These are phyloP conservation scores for Carex cristatella DNA, from an alignment of 176 grass and related monocot species.

Conservation along the genomic window DNA sequence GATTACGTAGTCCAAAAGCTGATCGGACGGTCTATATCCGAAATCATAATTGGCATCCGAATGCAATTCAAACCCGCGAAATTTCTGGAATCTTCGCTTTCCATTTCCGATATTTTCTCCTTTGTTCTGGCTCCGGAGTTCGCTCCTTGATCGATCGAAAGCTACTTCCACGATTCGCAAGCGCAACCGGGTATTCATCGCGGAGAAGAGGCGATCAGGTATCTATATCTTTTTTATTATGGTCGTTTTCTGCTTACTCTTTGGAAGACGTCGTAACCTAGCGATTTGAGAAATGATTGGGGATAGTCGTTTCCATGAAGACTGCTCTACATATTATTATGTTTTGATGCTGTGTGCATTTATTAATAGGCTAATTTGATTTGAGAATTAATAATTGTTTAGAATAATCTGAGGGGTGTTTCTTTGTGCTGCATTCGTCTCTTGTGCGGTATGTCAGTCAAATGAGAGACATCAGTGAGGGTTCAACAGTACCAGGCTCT, in stretches of 20 bases:
- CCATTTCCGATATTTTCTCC: neutral
- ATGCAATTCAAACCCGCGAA: neutral
- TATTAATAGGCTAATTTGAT: neutral
- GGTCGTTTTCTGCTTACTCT: neutral
- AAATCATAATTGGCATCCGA: no score
- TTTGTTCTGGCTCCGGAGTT: neutral
- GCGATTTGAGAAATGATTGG: neutral
- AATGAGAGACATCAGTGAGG: no score
- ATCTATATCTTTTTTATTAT: neutral
- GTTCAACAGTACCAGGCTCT: no score
- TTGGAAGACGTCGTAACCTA: neutral
- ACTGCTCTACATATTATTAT: neutral
- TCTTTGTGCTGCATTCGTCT: no score
- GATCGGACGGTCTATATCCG: no score
- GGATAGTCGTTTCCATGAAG: neutral
- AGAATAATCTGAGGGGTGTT: no score
- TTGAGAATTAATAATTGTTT: no score
- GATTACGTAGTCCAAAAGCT: no score
- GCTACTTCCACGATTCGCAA: neutral
- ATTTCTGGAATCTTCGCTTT: conserved; percentile 15
- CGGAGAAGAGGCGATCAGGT: conserved; percentile 13
- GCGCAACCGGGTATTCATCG: neutral
- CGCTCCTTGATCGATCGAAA: neutral
- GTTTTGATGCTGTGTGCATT: neutral
- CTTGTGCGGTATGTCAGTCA: no score